Evolutionary conservation across 345 rosid genomes (phyloP), one percentile per base, ranked within the genome.

Genomic region (Geranium brycei): DNA sequence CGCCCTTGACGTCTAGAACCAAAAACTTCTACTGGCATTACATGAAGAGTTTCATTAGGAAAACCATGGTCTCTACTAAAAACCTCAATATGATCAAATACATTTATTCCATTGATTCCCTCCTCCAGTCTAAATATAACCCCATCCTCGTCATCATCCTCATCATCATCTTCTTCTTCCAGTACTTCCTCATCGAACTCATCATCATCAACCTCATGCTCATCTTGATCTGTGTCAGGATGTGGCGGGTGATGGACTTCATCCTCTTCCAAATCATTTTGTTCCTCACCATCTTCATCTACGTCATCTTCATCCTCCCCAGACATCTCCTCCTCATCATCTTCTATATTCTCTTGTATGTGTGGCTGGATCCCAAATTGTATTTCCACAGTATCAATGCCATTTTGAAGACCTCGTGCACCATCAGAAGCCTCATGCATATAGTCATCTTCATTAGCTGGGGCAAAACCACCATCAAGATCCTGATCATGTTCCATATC

Each of bases 401-500:
- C 88, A 73, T 87, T 92, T 72, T 84, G 92, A 58, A 83, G 78
- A 53, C 76, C 93, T 77, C 93, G 76, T 31, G 73, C 77, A 72
- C 84, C 95, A 73, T 83, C 98, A 19, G 87, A 75, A 66, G 82
- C 81, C 70, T 85, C 98, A 75, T 84, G 98, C 98, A 87, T 89
- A 71, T 78, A 87, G 62, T 92, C 95, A 69, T 86, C 95, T 79
- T 86, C 96, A 23, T 82, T 71, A 66, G 78, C 76, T 61, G 84
- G 81, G 61, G 77, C 79, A 80, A 86, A 89, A 67, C 89, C 87
- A 61, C 70, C 89, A 81, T 84, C 88, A 64, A 87, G 79, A 75
- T 92, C 98, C 77, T 87, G 95, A 64, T 84, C 98, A 65, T 89
- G 96, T 64, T 92, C 98, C 96, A 89, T 84, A 74, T 92, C 93